Base-by-base conservation (phyloP, 495 filamentous ascomycete genomes). In the Monascus purpureus region DNA sequence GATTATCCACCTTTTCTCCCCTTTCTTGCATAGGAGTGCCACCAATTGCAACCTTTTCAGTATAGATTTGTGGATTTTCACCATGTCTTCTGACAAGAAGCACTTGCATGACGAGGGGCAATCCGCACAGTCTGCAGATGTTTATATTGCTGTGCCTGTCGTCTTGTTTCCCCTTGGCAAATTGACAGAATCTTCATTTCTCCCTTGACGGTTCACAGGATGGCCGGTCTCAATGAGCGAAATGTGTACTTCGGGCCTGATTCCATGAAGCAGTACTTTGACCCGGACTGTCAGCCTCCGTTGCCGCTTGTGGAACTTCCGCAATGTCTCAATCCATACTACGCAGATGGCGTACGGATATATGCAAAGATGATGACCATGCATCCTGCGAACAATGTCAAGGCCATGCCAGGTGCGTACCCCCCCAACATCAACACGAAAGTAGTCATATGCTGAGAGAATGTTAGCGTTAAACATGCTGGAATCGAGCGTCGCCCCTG, bases 301-400 rank as follows among this genome's bases (percentile, higher is more conserved):
- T 36, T 77, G 13, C 72, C 72, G 6, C 53, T 77, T 6, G 71
- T 77, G 11, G 72, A 77, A 48, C 49, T 77, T 3, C 72, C 72
- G 5, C 52, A 54, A 20, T 42, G 55, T 25, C 45, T 77, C 36
- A 77, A 77, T 36, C 71, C 72, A 7, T 68, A 61, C 29, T 47
- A 57, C 17, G 18, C 59, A 16, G 68, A 77, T 66, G 68, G 66
- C 3, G 67, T 77, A 8, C 61, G 70, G 12, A 72, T 77, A 31
- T 77, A 71, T 41, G 71, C 71, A 9, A 77, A 77, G 51, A 66
- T 77, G 67, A 62, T 77, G 59, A 72, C 67, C 12, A 61, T 63
- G 53, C 64, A 71, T 36, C 72, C 72, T 12, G 70, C 71, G 22
- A 69, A 75, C 33, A 77, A 75, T 40, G 72, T 77, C 42, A 77